Base-by-base conservation (phyloP, 306 rosid genomes). In the Medicago lupulina region DNA sequence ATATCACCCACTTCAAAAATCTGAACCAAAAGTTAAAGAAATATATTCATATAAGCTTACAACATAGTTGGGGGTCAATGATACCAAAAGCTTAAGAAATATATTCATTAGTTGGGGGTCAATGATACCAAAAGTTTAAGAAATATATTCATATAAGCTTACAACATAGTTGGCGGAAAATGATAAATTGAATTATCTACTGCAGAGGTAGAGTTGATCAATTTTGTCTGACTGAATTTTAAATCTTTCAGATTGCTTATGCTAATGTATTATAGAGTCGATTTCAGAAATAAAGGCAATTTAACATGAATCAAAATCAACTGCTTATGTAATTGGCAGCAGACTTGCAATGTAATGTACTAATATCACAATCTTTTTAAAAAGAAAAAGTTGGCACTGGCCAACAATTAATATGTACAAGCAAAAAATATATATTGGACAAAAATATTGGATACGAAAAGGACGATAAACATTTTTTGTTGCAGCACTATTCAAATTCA, bases 1-100 rank as follows among this genome's bases (percentile, higher is more conserved):
- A 90, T 61, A 79, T 95, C 97, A 80, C 98, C 98, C 82, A 92
- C 92, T 87, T 95, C 97, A 80, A 95, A 92, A 86, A 95, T 87
- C 97, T 95, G 76, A 76, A 73, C 62, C 68, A 76, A 28, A 40
- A 75, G 49, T 63, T 74, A 9, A 6, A 69, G 58, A 63, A 47
- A 25, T 41, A 2, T 28, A 43, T 69, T 39, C n/a, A 19, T 67
- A n/a, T 1, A 58, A 58, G 60, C 59, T 50, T 17, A 54, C 18
- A 76, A 64, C 38, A 23, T 28, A 74, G 15, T 6, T 10, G 46
- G 17, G 28, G 43, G 21, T 49, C 21, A 55, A 23, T 25, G 10
- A 54, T 23, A 43, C 62, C 68, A 76, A 28, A 40, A 75, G 49
- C 58, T 74, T 12, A 6, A 69, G 58, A 63, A 25, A 25, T 41